Evolutionary conservation across 1,284 basidiomycete genomes (phyloP).

Genomic region (Takashimella tepidaria): DNA sequence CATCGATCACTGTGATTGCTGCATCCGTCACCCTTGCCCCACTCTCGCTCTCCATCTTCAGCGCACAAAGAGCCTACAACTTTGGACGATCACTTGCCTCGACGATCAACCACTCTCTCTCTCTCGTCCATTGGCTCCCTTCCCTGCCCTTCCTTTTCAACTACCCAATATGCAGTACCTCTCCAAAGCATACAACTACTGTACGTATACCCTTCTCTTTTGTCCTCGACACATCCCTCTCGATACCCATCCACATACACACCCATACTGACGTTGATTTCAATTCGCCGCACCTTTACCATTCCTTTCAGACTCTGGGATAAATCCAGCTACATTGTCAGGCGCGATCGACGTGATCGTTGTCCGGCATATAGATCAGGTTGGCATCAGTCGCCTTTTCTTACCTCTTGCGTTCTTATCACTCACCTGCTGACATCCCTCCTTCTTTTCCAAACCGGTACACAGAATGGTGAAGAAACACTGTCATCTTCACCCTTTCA

Average conservation of each 20-base stretch:
- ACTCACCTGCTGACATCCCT: neutral
- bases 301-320: constrained; percentile 52
- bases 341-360: constrained; percentile 98
- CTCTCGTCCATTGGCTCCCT: no score
- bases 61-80: no score
- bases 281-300: neutral
- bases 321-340: constrained; percentile 89
- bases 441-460: neutral
- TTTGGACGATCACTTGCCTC: neutral
- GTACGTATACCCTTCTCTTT: constrained; percentile 16
- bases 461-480: constrained; percentile 52
- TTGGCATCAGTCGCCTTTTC: constrained; percentile 22
- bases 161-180: constrained; percentile 45
- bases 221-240: neutral
- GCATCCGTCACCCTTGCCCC: no score
- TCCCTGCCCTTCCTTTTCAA: neutral
- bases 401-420: neutral
- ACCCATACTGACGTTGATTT: no score
- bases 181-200: constrained; percentile 47
- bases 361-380: constrained; percentile 65
- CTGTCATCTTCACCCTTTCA: constrained; percentile 95
- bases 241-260: no score
- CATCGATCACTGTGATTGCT: no score
- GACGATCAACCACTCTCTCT: neutral
- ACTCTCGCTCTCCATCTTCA: no score